Conservation (phyloP, 192 early-diverging fungal species). For the Ambispora gerdemannii region DNA sequence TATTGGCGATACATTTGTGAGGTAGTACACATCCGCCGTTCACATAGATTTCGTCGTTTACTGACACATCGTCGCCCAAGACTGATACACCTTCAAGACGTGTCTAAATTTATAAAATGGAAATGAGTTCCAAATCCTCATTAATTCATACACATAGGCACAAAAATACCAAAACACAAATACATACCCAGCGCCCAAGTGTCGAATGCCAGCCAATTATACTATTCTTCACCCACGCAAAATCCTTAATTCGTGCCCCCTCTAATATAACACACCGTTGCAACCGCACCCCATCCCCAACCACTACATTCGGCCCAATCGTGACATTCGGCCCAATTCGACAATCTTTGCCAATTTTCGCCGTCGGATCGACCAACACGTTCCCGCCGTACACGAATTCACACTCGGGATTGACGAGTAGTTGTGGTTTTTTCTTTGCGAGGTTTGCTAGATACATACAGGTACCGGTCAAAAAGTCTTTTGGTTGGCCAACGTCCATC, state of each 20-base stretch:
- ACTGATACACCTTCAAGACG: slow-evolving; percentile 94
- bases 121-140: background rate
- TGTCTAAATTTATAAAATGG: slow-evolving; percentile 37
- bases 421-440: slow-evolving; percentile 69
- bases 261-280: slow-evolving; percentile 87
- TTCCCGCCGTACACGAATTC: slow-evolving; percentile 80
- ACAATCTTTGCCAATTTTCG: slow-evolving; percentile 93
- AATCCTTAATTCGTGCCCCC: slow-evolving; percentile 79
- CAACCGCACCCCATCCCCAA: slow-evolving; percentile 95
- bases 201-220: slow-evolving; percentile 97
- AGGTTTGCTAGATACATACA: slow-evolving; percentile 88
- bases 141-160: background rate
- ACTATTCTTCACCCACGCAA: slow-evolving; percentile 83
- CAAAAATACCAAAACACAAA: background rate
- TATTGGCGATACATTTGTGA: slow-evolving; percentile 88
- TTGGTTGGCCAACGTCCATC: slow-evolving; percentile 99
- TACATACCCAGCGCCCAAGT: slow-evolving; percentile 81
- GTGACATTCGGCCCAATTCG: slow-evolving; percentile 97
- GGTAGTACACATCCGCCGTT: slow-evolving; percentile 96
- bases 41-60: slow-evolving; percentile 90
- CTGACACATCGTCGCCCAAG: slow-evolving; percentile 94
- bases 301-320: slow-evolving; percentile 84
- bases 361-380: slow-evolving; percentile 88
- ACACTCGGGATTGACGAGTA: slow-evolving; percentile 63
- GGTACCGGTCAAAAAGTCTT: slow-evolving; percentile 94